Base-by-base conservation (phyloP, 306 rosid species). In the Castanea mollissima region DNA sequence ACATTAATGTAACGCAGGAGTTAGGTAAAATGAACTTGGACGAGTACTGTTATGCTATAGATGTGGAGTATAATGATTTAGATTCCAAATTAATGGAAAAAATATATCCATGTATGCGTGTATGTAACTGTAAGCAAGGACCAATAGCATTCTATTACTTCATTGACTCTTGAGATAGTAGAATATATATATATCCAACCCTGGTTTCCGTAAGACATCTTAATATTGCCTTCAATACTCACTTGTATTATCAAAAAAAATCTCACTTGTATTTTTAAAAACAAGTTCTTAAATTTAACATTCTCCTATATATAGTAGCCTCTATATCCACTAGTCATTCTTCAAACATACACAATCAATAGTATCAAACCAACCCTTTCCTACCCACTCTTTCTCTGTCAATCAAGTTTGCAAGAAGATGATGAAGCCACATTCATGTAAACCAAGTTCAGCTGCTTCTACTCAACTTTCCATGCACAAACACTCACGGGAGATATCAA, bases 401-500 rank as follows among this genome's bases (percentile, higher is more conserved):
- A 49, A 49, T 16, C 44, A 62, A 74, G 54, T 44, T 74, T 20
- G 55, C 57, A 73, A 73, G 79, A 70, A 74, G 68, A 81, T 87
- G 89, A 78, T 78, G 85, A 83, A 84, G 79, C 75, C 70, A 63
- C 77, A 83, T 11, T 52, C 77, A 55, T 49, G 41, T 35, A 71
- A 35, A 79, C 74, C 85, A 59, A 79, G 44, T 27, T 77, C 87
- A 74, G 44, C 81, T 46, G 34, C 89, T 19, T 69, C 86, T 15
- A 64, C 86, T 15, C 78, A 85, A 64, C 80, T 77, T 72, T 75
- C 81, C 73, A 79, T 82, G 74, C 74, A 54, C 59, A 85, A 55
- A 77, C 77, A 71, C 52, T 87, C 91, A 46, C 84, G 74, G 46
- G 52, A 46, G 32, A 83, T 87, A 67, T 76, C 88, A 62, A 87